These are phyloP conservation scores for Pyrenophora seminiperda DNA, from an alignment of 2,329 filamentous ascomycete genomes.

Conservation along the genomic window DNA sequence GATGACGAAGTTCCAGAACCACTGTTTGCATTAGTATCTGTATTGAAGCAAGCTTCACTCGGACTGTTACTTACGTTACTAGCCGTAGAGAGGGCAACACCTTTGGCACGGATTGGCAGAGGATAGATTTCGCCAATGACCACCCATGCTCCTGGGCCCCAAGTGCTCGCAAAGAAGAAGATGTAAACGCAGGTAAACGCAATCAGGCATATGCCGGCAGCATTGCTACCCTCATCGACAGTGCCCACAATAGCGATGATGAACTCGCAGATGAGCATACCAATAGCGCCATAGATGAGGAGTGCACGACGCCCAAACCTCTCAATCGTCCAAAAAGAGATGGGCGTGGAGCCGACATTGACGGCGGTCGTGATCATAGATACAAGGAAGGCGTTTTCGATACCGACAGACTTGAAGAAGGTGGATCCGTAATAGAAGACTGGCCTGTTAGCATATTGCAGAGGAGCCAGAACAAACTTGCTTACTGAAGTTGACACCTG, in stretches of 20 bases:
- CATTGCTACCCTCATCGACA: constrained; percentile 51
- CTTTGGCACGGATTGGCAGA: constrained; percentile 83
- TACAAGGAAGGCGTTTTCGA: constrained; percentile 79
- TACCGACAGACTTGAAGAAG: constrained; percentile 80
- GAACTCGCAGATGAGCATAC: constrained; percentile 88
- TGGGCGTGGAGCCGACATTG: constrained; percentile 82
- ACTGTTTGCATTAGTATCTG: not conserved
- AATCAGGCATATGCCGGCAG: constrained; percentile 65
- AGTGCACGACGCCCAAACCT: constrained; percentile 78
- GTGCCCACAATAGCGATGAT: constrained; percentile 73
- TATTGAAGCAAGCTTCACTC: too few species aligned
- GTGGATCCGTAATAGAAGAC: constrained; percentile 66
- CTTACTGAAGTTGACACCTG: constrained; percentile 79
- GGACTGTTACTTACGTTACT: constrained; percentile 68
- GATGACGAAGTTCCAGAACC: constrained; percentile 77
- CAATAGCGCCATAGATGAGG: constrained; percentile 76
- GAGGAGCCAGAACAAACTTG: not conserved
- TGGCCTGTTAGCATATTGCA: constrained; percentile 4
- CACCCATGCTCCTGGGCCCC: constrained; percentile 74
- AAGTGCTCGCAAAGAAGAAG: constrained; percentile 88
- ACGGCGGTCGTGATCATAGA: constrained; percentile 85
- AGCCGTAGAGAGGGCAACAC: constrained; percentile 83
- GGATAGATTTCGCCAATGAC: constrained; percentile 92
- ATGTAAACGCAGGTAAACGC: constrained; percentile 92
- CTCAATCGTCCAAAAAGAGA: constrained; percentile 89